Evolutionary conservation across 352 stramenopile genomes (phyloP), one percentile per base, ranked within the genome.

Genomic region (Globisporangium iwayamae): DNA sequence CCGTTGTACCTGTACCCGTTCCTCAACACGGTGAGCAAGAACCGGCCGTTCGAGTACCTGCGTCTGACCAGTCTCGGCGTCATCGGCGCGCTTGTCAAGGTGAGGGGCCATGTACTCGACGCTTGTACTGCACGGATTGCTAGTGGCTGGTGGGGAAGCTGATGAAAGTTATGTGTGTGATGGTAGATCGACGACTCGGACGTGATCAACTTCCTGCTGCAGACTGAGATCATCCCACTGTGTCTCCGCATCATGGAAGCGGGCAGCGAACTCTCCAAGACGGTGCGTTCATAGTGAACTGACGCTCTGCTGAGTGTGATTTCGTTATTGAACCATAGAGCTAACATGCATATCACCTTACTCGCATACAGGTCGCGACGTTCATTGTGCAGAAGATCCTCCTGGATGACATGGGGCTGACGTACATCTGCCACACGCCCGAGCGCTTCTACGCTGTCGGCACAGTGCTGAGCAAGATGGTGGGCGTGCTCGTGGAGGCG

Each of bases 361-460:
- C n/a, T 20, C n/a, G 18, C 20, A n/a, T 30, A 10, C 57, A 82
- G 73, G 90, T 99, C n/a, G 97, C 97, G 9, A 99, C 97, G 2
- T 99, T 99, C 72, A 99, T 99, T 60, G 96, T 99, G 45, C 97
- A 99, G 77, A 99, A 99, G 75, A 99, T 99, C 65, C 74, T 99
- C 47, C 73, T 99, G 51, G 97, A 99, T 74, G 96, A 99, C 60
- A 97, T 98, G 75, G 97, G 97, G 16, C 85, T 99, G 30, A 97
- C 96, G 25, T 99, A 99, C 79, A 98, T 99, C 62, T 99, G 97
- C 86, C 91, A 98, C 70, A 99, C 97, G 16, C 93, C 96, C 30
- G 97, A 99, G 76, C 79, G 87, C 25, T 95, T 95, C 56, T 95
- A 96, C 71, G 85, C 87, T 3, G 85, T 96, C 4, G 78, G 84